These are phyloP conservation scores for Bryoerythrophyllum caledonicum DNA, from an alignment of 225 moss, liverwort and hornwort genomes.

Conservation along the genomic window DNA sequence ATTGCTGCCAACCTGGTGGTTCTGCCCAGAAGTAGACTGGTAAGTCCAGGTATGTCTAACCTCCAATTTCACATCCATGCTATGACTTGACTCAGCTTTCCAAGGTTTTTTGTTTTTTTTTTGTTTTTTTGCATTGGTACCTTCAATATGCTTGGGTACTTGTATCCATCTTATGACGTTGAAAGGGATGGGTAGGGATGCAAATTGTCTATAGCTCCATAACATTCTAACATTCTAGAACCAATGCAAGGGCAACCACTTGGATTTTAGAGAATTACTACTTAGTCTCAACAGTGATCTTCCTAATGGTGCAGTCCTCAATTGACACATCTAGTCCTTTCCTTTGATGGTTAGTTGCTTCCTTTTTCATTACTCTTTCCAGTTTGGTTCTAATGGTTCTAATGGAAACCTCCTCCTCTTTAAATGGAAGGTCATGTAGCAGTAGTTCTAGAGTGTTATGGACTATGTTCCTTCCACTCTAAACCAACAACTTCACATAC, in stretches of 20 bases:
- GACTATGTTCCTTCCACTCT: background rate
- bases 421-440: too few species aligned
- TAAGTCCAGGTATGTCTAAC: constrained; percentile 43
- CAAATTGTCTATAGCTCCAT: background rate
- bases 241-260: too few species aligned
- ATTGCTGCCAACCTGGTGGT: constrained; percentile 21
- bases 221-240: background rate
- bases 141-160: background rate
- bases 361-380: too few species aligned
- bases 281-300: too few species aligned
- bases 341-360: too few species aligned
- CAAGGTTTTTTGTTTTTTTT: background rate
- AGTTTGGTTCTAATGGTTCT: too few species aligned
- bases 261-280: too few species aligned
- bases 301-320: too few species aligned
- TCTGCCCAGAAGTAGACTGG: constrained; percentile 17
- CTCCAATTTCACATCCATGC: background rate
- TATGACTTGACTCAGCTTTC: background rate
- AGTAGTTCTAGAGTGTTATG: too few species aligned
- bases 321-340: too few species aligned
- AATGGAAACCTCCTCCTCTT: too few species aligned
- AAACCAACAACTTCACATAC: background rate
- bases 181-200: background rate
- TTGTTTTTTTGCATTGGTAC: background rate
- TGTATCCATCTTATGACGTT: background rate